Evolutionary conservation across 2,329 filamentous ascomycete genomes (phyloP).

Genomic region (Phialocephala subalpina): DNA sequence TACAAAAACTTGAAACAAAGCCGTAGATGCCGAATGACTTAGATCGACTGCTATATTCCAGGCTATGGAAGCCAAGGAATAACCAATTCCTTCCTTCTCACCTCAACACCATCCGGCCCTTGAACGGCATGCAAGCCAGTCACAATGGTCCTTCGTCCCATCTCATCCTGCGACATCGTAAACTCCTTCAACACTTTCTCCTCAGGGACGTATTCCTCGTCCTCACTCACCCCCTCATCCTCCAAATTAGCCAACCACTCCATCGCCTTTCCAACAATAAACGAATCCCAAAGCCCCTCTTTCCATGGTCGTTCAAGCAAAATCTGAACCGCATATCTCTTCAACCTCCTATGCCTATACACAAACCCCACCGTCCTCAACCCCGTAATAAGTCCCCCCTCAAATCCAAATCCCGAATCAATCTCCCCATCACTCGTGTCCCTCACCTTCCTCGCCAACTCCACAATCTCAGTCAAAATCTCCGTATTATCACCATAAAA

Average conservation of each 20-base stretch:
- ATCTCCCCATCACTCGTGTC: too few species aligned
- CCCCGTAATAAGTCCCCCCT: background rate
- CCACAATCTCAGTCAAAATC: background rate
- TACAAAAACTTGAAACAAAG: too few species aligned
- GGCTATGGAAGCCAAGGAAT: background rate
- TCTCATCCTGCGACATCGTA: slow-evolving; percentile 5
- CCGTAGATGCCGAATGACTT: too few species aligned
- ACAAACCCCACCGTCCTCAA: background rate
- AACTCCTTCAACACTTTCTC: background rate
- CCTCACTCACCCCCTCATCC: slow-evolving; percentile 11
- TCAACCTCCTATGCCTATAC: slow-evolving; percentile 6
- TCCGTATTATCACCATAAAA: slow-evolving; percentile 7
- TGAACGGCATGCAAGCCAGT: background rate
- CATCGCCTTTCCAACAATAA: slow-evolving; percentile 4
- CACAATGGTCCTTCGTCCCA: background rate
- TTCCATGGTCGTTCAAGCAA: slow-evolving; percentile 64
- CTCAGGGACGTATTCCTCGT: slow-evolving; percentile 12
- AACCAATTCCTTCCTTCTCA: background rate
- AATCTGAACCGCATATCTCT: slow-evolving; percentile 64
- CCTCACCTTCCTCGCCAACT: background rate
- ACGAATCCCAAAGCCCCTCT: slow-evolving; percentile 70
- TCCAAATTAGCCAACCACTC: slow-evolving; percentile 4
- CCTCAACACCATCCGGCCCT: background rate
- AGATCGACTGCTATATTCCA: too few species aligned
- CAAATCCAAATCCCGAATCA: background rate